phyloP scores from a whole-genome alignment of 257 asterid species.

The Agastache rugosa region DNA sequence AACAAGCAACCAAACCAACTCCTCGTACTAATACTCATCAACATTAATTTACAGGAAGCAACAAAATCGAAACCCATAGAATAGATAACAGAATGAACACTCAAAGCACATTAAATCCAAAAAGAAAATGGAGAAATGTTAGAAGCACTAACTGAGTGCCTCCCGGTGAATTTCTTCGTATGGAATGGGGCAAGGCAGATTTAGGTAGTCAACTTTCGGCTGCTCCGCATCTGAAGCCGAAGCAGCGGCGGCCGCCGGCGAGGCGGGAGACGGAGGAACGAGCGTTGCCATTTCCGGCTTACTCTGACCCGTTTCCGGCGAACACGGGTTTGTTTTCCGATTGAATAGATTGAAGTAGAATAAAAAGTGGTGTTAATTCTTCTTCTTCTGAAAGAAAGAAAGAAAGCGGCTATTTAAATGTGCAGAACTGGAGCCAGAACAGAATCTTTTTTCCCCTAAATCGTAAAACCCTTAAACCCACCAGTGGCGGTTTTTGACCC shows the following conservation, averaged over 20 bases:
- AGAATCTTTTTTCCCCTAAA: background rate
- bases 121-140: background rate
- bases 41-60: background rate
- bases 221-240: constrained; percentile 45
- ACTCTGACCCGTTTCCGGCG: background rate
- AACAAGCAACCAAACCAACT: background rate
- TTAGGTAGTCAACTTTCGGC: constrained; percentile 67
- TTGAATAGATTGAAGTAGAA: constrained; percentile 17
- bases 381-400: constrained; percentile 22
- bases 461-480: constrained; percentile 44
- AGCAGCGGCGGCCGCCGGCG: constrained; percentile 40
- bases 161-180: constrained; percentile 92
- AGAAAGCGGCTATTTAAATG: constrained; percentile 36
- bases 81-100: background rate
- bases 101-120: background rate
- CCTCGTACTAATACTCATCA: background rate
- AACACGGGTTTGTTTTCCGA: background rate
- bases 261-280: constrained; percentile 52
- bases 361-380: constrained; percentile 13
- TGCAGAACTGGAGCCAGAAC: background rate
- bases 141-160: constrained; percentile 66
- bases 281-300: constrained; percentile 60
- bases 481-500: constrained; percentile 23
- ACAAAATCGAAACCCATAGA: background rate
- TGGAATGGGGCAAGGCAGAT: constrained; percentile 87